Conservation (phyloP, 2,329 filamentous ascomycete species). For the Trichoderma polysporum region DNA sequence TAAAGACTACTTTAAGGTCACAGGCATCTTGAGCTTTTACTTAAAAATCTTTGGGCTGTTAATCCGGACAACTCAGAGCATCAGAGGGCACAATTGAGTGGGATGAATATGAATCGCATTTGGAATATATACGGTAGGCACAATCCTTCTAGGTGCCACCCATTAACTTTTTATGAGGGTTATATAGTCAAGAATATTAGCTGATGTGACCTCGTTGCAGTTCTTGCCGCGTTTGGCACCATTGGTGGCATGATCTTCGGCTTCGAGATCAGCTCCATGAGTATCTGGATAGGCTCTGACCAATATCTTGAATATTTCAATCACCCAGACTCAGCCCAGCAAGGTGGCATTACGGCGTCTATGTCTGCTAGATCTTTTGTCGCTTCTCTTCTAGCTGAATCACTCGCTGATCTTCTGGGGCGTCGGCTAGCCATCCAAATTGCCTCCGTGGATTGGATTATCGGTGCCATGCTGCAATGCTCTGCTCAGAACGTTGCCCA, state of each 20-base stretch:
- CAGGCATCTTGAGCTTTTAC: background rate
- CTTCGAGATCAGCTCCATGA: constrained; percentile 12
- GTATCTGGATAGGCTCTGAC: background rate
- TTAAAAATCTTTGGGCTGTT: background rate
- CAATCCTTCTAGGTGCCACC: no score
- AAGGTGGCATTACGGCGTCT: background rate
- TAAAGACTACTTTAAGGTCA: background rate
- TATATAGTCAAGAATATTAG: background rate
- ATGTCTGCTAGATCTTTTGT: background rate
- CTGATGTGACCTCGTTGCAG: background rate
- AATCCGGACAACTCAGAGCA: background rate
- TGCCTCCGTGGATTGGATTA: background rate
- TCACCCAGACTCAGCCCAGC: background rate
- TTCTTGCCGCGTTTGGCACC: background rate
- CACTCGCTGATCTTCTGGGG: background rate
- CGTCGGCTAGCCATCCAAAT: background rate
- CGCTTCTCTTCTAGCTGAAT: background rate
- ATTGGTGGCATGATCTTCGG: constrained; percentile 8
- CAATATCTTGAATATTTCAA: background rate
- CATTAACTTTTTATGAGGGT: no score
- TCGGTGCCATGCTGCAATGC: background rate
- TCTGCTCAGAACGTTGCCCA: background rate
- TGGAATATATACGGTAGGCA: constrained; percentile 8
- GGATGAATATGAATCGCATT: constrained; percentile 1
- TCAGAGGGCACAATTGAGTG: background rate